Evolutionary conservation across 495 filamentous ascomycete genomes (phyloP), one percentile per base, ranked within the genome.

Genomic region (Aspergillus wentii): DNA sequence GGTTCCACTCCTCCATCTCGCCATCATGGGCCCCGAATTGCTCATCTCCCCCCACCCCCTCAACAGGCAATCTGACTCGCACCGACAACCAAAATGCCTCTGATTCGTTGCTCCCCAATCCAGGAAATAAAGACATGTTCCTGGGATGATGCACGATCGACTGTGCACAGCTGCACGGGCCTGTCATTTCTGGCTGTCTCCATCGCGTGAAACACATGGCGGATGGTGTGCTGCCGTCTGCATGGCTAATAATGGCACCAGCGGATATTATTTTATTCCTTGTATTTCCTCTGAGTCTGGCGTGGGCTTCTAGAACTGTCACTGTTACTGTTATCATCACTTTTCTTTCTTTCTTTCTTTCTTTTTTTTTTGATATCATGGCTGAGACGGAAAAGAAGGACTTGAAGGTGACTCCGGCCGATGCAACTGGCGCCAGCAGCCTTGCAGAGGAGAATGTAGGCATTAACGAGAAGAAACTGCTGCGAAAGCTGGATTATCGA

Each of bases 401-500:
- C 3, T 19, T 15, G 11, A 29, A 22, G 11, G 4, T 11, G 8
- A 15, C 44, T 15, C 5, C 26, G 11, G 26, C 26, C 11, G 26
- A 9, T n/a, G 14, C 10, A 9, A n/a, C 22, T 25, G 6, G 11
- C 14, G 46, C 40, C 4, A 48, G 46, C 37, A 50, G 40, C 26
- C 26, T 52, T 9, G 45, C 44, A 14, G 53, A 56, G 15, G 44
- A 47, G 3, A 41, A 39, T 9, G 38, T 47, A 11, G 50, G 43
- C 0, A 68, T 81, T 36, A 74, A 83, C 30, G 82, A 88, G 59
- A 75, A 71, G 32, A 59, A 72, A 0, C 48, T 87, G 14, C 53
- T 88, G 5, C 65, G 81, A 17, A 88, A 83, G 49, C 52, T 88
- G 3, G 85, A 88, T 51, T 49, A 61, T 32, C 64, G 68, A 26